phyloP scores from a whole-genome alignment of 495 filamentous ascomycete genomes.

The Hypoxylon lenormandii region DNA sequence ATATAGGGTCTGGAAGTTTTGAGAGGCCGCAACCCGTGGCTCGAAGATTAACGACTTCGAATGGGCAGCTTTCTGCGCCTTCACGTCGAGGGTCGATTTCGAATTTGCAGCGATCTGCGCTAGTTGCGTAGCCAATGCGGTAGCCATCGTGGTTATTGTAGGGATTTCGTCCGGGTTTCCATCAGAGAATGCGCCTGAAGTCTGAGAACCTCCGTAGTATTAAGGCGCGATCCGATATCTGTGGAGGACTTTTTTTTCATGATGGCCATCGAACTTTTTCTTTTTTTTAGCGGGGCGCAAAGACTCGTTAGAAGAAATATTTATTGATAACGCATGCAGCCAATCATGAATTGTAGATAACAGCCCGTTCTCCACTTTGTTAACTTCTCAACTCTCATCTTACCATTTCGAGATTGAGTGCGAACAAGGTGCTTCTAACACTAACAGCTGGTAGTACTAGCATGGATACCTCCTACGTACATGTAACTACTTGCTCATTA shows the following conservation, averaged over 20 bases:
- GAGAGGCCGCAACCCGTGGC: conserved; percentile 78
- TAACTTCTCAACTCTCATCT: conserved; percentile 9
- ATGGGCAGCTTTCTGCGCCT: conserved; percentile 87
- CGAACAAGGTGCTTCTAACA: not conserved
- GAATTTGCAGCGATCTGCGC: conserved; percentile 82
- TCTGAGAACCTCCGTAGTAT: not conserved
- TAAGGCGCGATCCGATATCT: not conserved
- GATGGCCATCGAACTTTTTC: conserved; percentile 41
- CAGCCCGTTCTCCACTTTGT: not conserved
- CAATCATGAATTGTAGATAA: conserved; percentile 33
- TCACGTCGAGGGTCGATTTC: conserved; percentile 83
- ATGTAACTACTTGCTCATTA: not conserved
- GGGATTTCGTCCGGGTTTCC: conserved; percentile 15
- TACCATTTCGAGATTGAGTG: conserved; percentile 19
- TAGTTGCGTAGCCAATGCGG: conserved; percentile 82
- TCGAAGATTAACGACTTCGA: conserved; percentile 93
- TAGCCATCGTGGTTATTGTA: conserved; percentile 69
- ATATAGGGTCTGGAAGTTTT: conserved; percentile 89
- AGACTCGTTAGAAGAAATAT: conserved; percentile 30
- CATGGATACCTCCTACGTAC: not conserved
- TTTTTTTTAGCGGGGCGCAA: conserved; percentile 41
- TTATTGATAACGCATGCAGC: conserved; percentile 25
- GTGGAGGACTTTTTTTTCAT: conserved; percentile 13
- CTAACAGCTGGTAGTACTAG: not conserved
- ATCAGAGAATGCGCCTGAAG: conserved; percentile 25